Evolutionary conservation across 192 early-diverging fungal genomes (phyloP), one percentile per base, ranked within the genome.

Genomic region (Umbelopsis vinacea): DNA sequence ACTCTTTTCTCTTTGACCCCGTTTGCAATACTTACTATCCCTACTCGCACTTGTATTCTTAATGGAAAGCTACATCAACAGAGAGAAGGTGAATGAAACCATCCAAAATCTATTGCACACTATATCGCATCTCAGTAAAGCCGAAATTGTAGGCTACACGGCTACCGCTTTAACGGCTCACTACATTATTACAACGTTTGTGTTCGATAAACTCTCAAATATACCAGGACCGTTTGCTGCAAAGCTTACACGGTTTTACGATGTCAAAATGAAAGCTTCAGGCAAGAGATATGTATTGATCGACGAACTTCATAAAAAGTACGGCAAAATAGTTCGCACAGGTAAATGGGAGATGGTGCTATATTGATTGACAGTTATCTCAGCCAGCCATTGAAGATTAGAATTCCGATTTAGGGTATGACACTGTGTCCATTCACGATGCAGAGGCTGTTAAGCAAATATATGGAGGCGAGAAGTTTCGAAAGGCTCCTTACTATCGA

Each of bases 181-280:
- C 14, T 63, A 63, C 19, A 23, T 68, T n/a, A 45, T 21, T 15
- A 19, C 21, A 14, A 46, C 45, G 6, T 68, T 46, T 24, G 10
- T 47, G 35, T 68, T 46, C 0, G 40, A 46, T 68, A 35, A 12
- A 22, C 26, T 68, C 21, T n/a, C 37, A 46, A 15, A 40, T 17
- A 68, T 68, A 6, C 67, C 67, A n/a, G 67, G 67, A 47, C 67
- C 67, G 47, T 23, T 47, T 15, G 67, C 67, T 0, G 38, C 67
- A 12, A 68, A 26, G 9, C n/a, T 68, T 14, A 46, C 67, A 26
- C 67, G 67, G 3, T 68, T 68, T 33, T 68, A 68, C 43, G 46
- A 47, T 21, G 37, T 48, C 37, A 68, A 68, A 17, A 46, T 45
- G 11, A 46, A 48, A 11, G 38, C 43, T 24, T 23, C 29, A 2